Evolutionary conservation across 805 yeast species (phyloP), one percentile per base, ranked within the genome.

Genomic region (Suhomyces xylopsoci): DNA sequence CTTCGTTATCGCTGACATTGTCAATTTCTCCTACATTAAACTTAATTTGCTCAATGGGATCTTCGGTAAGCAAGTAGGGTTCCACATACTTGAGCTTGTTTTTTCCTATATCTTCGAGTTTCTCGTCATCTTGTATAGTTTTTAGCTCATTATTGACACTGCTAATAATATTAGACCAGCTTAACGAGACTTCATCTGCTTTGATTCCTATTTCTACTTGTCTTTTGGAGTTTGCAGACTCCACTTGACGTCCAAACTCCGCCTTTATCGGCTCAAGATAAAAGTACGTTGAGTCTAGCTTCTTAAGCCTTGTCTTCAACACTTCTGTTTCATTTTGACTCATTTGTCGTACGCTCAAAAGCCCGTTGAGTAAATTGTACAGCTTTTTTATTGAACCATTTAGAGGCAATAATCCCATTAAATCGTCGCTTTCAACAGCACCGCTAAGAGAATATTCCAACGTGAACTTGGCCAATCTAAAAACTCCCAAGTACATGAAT

Each of bases 361-460:
- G 8, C 7, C 45, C 38, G 14, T 53, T 55, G 12, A 57, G 12
- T 5, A 46, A 26, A 3, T 32, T 34, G 25, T 48, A 40, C 48
- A 46, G 42, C 14, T 48, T 43, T 14, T 22, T 22, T 7, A 46
- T 42, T 3, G 45, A 4, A 1, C 26, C 28, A 34, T 62, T 63
- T 2, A 62, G 40, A 3, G 71, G 73, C 19, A 70, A 36, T 8
- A 69, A 49, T 10, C 75, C 69, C 15, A 65, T 50, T 1, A 66
- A 54, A 20, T 78, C 83, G 15, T 76, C 79, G 32, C 74, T 73
- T 49, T 77, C 81, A 2, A 65, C 47, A 14, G 53, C 68, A 26
- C 79, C 77, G 4, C 79, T 71, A 2, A 83, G 55, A 49, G 81
- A 81, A 60, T 83, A 82, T 60, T 89, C 96, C 28, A 85, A 65